phyloP scores from a whole-genome alignment of 306 rosid genomes.

The Pachyrhizus erosus region DNA sequence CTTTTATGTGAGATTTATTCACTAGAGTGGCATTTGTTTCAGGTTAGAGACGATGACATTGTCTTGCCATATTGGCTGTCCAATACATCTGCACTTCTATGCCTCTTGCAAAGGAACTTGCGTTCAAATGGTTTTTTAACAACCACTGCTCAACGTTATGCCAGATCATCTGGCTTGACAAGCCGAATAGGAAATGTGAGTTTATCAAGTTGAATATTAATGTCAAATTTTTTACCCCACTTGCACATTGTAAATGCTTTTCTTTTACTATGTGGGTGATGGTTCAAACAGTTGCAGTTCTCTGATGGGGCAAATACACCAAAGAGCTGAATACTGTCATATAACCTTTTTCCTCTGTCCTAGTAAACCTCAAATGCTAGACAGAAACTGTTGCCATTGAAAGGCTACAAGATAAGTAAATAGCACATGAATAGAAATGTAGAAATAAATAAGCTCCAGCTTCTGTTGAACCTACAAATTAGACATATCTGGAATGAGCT shows the following conservation, averaged over 20 bases:
- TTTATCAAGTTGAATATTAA: constrained; percentile 30
- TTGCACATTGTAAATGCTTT: background rate
- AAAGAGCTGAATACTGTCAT: background rate
- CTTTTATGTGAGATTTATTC: background rate
- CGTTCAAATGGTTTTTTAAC: constrained; percentile 73
- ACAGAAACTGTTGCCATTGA: background rate
- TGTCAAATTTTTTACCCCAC: background rate
- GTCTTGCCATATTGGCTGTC: constrained; percentile 85
- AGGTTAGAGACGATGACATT: constrained; percentile 75
- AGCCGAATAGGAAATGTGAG: constrained; percentile 73
- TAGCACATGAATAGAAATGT: background rate
- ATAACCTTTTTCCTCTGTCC: background rate
- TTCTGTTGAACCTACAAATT: background rate
- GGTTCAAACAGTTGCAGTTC: background rate
- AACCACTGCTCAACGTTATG: constrained; percentile 64
- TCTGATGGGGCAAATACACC: constrained; percentile 1
- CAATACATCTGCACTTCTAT: constrained; percentile 86
- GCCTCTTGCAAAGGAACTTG: constrained; percentile 85
- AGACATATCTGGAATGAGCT: background rate
- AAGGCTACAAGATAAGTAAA: background rate
- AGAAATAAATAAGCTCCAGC: background rate
- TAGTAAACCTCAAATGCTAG: background rate
- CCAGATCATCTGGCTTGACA: constrained; percentile 73
- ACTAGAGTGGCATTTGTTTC: constrained; percentile 38
- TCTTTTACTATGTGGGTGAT: constrained; percentile 3